A percentile compares a stretch with the other conserved stretches of the same genome.
Evolutionary conservation across 805 yeast species (phyloP).

Genomic region (Schwanniomyces polymorphus): DNA sequence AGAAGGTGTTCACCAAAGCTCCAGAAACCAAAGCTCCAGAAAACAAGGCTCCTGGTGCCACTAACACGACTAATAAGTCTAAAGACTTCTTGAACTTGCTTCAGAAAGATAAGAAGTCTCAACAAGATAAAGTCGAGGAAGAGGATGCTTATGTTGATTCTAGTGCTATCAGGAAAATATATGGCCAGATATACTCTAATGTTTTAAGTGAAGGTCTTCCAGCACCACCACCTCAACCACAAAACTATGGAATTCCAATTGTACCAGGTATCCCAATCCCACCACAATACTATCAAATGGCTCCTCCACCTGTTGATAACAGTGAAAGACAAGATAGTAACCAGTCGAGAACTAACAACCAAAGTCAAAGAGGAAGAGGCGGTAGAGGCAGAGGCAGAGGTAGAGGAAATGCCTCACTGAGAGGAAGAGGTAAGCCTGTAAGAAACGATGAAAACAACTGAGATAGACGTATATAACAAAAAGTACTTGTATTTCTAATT

Average conservation of each 20-base stretch:
- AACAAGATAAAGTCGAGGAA: conserved; percentile 12
- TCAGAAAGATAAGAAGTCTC: conserved; percentile 9
- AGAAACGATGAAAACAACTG: neutral
- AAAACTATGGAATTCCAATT: conserved; percentile 15
- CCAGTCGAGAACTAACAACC: neutral
- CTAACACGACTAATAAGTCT: conserved; percentile 24
- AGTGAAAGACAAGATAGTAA: neutral
- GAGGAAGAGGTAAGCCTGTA: conserved; percentile 13
- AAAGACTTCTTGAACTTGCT: conserved; percentile 32
- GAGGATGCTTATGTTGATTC: conserved; percentile 17
- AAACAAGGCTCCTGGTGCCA: conserved; percentile 12
- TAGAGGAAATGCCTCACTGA: conserved; percentile 12
- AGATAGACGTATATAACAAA: neutral
- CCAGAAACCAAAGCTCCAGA: neutral
- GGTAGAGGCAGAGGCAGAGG: conserved; percentile 17
- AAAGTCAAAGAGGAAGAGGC: conserved; percentile 11
- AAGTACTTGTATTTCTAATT: neutral
- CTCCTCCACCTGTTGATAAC: conserved; percentile 6
- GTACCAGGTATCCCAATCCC: conserved; percentile 40
- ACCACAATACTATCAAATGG: conserved; percentile 29
- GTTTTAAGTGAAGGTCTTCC: conserved; percentile 40
- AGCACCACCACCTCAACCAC: conserved; percentile 4
- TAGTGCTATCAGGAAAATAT: conserved; percentile 39
- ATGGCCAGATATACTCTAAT: conserved; percentile 42
- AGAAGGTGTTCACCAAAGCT: neutral